Base-by-base conservation (phyloP, 306 rosid genomes). In the Prunus padus region DNA sequence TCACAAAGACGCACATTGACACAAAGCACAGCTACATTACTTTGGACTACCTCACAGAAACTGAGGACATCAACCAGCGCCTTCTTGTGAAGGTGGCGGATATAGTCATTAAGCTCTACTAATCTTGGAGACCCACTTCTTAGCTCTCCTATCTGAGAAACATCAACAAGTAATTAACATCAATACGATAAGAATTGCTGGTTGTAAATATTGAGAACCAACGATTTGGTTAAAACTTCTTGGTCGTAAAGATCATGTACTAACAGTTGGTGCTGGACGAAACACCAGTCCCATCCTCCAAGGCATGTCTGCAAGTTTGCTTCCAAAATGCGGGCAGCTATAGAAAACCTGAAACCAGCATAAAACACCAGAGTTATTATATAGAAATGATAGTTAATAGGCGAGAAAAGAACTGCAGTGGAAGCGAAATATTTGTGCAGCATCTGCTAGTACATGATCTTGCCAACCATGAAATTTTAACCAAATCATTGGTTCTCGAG, bases 321-420 rank as follows among this genome's bases (percentile, higher is more conserved):
- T 95, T 74, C 99, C 99, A 67, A 92, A 95, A 84, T 95, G 99
- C 31, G 99, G 99, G 85, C 99, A 95, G 87, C 99, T 92, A 71
- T 95, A 95, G 86, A 92, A 95, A 79, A 92, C 92, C 99, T 95
- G 82, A 84, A 83, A 65, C 60, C 83, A 79, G 65, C 76, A 46
- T 46, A 76, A 80, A 54, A 79, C 50, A 77, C 77, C 20, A 73
- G 60, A 22, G 56, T 25, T 74, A 67, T 44, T 22, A 60, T 30
- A 55, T 73, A 65, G 1, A 64, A 40, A 75, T 42, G 20, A 66
- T 68, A 67, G 42, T 44, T 22, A 31, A 28, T 60, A 33, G 56
- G 14, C 3, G 22, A 51, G 44, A 28, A 61, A 69, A 70, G 74
- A 74, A 73, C 51, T 8, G 37, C 47, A 73, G 54, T 64, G 74